Evolutionary conservation across 257 asterid genomes (phyloP).

Genomic region (Solanum paucissectum): DNA sequence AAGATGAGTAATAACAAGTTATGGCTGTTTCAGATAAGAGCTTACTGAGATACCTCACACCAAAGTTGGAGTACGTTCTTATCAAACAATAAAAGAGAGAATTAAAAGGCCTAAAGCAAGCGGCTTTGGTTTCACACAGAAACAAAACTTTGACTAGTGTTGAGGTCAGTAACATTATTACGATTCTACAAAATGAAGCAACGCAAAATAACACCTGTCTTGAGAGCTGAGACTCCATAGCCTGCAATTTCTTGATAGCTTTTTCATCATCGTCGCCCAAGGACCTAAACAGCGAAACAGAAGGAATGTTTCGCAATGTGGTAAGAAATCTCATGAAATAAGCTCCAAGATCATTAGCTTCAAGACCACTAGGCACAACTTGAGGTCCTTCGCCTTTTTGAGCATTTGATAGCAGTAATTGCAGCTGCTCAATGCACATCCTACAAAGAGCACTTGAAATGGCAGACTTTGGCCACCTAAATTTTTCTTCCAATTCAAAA

Average conservation of each 20-base stretch:
- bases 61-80: neutral
- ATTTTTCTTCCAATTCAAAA: conserved; percentile 79
- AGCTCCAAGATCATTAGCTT: conserved; percentile 77
- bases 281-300: conserved; percentile 75
- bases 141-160: neutral
- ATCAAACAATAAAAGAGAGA: neutral
- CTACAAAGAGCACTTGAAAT: conserved; percentile 64
- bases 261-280: conserved; percentile 63
- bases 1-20: neutral
- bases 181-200: neutral
- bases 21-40: neutral
- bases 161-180: neutral
- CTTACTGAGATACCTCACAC: neutral
- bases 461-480: conserved; percentile 82
- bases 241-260: conserved; percentile 64
- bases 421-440: conserved; percentile 93
- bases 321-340: conserved; percentile 69
- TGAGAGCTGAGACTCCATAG: conserved; percentile 60
- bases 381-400: conserved; percentile 68
- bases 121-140: neutral
- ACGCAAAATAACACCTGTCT: conserved; percentile 51
- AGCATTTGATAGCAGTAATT: conserved; percentile 61
- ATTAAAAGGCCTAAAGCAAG: neutral
- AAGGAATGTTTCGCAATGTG: conserved; percentile 76
- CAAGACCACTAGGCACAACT: conserved; percentile 42